Conservation (phyloP, 192 early-diverging fungal genomes). For the Cetraspora pellucida region DNA sequence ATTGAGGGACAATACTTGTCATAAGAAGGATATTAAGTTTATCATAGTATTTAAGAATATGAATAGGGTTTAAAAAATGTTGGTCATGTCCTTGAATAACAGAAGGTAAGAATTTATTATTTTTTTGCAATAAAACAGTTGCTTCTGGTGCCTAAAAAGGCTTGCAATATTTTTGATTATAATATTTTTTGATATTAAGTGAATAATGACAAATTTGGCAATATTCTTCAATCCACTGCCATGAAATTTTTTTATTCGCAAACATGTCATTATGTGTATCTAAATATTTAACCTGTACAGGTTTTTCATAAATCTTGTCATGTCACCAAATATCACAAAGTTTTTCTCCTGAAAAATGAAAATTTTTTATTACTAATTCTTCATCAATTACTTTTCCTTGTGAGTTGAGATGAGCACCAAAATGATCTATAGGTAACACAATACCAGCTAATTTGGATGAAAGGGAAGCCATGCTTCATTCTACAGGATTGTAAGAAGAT, state of each 20-base stretch:
- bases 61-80: conserved; percentile 3
- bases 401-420: neutral
- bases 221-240: neutral
- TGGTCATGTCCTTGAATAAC: neutral
- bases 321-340: neutral
- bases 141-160: neutral
- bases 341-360: neutral
- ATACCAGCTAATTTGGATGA: neutral
- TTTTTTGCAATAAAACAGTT: neutral
- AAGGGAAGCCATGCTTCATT: neutral
- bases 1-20: neutral
- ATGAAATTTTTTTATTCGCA: neutral
- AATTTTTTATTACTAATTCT: neutral
- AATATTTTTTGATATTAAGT: neutral
- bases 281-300: neutral
- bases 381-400: neutral
- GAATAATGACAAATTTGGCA: neutral
- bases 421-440: neutral
- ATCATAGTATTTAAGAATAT: conserved; percentile 2
- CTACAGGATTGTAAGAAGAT: neutral
- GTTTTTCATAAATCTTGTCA: neutral
- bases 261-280: too few species aligned
- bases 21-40: conserved; percentile 4
- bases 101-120: conserved; percentile 1
- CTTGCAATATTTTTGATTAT: neutral